Evolutionary conservation across 2,329 filamentous ascomycete species (phyloP).

Genomic region (Fusarium transvaalense): DNA sequence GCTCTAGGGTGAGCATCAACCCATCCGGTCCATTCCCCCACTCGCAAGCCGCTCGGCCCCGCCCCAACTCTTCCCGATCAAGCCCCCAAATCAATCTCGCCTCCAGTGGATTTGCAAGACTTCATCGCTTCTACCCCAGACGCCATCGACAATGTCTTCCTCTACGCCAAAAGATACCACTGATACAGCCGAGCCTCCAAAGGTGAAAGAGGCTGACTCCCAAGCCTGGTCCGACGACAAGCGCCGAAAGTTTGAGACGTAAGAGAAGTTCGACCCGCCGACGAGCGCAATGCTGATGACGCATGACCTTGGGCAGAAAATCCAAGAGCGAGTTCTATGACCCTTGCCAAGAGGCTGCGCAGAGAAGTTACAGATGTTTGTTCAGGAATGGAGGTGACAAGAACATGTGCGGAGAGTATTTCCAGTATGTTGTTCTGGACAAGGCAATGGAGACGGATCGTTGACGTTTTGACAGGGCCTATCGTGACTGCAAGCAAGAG

Average conservation of each 20-base stretch:
- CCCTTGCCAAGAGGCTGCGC: slow-evolving; percentile 92
- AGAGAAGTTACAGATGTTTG: slow-evolving; percentile 86
- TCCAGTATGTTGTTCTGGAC: slow-evolving; percentile 74
- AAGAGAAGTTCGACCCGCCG: slow-evolving; percentile 45
- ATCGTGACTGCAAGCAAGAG: slow-evolving; percentile 93
- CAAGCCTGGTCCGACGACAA: slow-evolving; percentile 70
- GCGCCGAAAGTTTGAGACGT: slow-evolving; percentile 75
- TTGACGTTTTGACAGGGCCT: slow-evolving; percentile 72
- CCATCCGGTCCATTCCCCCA: background rate
- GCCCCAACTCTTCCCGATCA: slow-evolving; percentile 12
- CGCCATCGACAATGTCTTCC: slow-evolving; percentile 39
- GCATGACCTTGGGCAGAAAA: slow-evolving; percentile 70
- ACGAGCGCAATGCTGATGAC: slow-evolving; percentile 5
- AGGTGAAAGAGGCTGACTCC: slow-evolving; percentile 18
- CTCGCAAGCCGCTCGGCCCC: slow-evolving; percentile 13
- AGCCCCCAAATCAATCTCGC: slow-evolving; percentile 8
- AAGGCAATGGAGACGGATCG: background rate
- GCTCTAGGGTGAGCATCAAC: background rate
- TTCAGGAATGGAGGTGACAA: slow-evolving; percentile 89
- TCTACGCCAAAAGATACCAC: slow-evolving; percentile 37
- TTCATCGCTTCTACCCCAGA: background rate
- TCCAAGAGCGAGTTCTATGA: slow-evolving; percentile 90
- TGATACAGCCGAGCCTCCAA: slow-evolving; percentile 26
- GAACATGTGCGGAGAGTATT: slow-evolving; percentile 93
- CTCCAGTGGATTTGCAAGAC: slow-evolving; percentile 3